Evolutionary conservation across 1,284 basidiomycete species (phyloP).

Genomic region (Hemileccinum hortonii): DNA sequence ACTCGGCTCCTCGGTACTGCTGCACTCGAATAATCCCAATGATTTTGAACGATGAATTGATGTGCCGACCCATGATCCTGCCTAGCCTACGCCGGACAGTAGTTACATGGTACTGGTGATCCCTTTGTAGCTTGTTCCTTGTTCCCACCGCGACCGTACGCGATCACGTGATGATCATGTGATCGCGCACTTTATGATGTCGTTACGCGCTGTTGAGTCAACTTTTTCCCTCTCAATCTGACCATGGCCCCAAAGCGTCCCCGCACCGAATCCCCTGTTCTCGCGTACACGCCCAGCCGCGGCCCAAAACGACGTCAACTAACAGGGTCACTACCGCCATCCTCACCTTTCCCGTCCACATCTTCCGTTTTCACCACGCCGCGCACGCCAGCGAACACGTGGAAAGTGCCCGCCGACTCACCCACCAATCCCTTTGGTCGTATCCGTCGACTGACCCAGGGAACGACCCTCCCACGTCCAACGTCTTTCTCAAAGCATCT

Average conservation of each 20-base stretch:
- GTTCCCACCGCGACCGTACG: too few species aligned
- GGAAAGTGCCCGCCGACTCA: constrained; percentile 46
- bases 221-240: neutral
- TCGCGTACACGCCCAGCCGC: constrained; percentile 26
- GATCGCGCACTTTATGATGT: constrained; percentile 7
- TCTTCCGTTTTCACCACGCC: constrained; percentile 28
- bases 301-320: constrained; percentile 32
- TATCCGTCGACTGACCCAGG: constrained; percentile 36
- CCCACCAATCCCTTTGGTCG: constrained; percentile 57
- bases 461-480: constrained; percentile 44
- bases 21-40: too few species aligned
- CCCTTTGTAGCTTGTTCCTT: too few species aligned
- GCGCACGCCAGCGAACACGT: constrained; percentile 25
- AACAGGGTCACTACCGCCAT: constrained; percentile 25
- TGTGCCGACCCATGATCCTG: too few species aligned
- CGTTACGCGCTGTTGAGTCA: constrained; percentile 21
- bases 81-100: too few species aligned
- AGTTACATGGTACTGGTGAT: too few species aligned
- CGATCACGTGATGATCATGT: constrained; percentile 25
- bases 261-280: constrained; percentile 17
- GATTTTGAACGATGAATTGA: too few species aligned
- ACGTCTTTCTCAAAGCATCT: constrained; percentile 55
- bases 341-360: constrained; percentile 28
- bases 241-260: constrained; percentile 30
- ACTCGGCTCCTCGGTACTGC: too few species aligned